These are phyloP conservation scores for Logfia minima DNA, from an alignment of 129 eudicot species.

Conservation along the genomic window DNA sequence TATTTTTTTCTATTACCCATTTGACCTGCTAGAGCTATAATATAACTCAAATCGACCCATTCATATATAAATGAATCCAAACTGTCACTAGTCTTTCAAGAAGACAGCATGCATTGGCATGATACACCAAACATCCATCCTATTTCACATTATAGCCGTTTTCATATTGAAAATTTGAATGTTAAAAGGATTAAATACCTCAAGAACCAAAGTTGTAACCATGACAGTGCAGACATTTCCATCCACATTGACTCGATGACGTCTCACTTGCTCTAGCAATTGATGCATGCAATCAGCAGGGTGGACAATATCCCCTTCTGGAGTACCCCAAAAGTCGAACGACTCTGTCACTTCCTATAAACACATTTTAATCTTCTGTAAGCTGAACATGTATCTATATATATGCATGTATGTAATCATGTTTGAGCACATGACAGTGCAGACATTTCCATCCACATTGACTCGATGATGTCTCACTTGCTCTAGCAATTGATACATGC, in stretches of 20 bases:
- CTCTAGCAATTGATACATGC: constrained; percentile 81
- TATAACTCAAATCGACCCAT: background rate
- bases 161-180: background rate
- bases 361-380: background rate
- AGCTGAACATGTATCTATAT: background rate
- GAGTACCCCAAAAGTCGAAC: constrained; percentile 91
- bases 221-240: constrained; percentile 91
- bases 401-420: background rate
- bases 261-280: constrained; percentile 80
- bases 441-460: constrained; percentile 84
- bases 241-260: constrained; percentile 75
- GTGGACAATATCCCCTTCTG: constrained; percentile 86
- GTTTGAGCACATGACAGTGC: constrained; percentile 57
- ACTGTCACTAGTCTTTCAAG: no score
- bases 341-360: constrained; percentile 80
- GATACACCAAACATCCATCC: background rate
- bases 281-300: constrained; percentile 95
- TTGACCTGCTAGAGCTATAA: background rate
- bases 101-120: no score
- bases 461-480: constrained; percentile 81
- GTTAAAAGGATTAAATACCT: constrained; percentile 47
- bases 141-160: background rate
- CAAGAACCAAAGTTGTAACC: constrained; percentile 95
- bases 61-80: background rate
- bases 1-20: background rate